These are phyloP conservation scores for Santalum album DNA, from an alignment of 164 flowering plant species.

Conservation along the genomic window DNA sequence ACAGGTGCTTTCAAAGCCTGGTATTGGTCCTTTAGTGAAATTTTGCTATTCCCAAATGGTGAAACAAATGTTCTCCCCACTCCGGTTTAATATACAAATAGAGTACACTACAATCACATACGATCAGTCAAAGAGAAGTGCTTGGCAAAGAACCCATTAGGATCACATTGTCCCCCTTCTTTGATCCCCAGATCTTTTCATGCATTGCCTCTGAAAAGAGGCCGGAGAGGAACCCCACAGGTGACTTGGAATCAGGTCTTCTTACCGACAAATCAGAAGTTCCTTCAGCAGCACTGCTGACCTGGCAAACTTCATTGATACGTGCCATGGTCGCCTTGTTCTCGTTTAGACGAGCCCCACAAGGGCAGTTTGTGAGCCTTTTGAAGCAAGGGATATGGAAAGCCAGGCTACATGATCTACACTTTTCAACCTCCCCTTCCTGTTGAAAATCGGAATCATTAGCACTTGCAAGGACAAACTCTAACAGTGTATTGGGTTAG, in stretches of 20 bases:
- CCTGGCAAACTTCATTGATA: conserved; percentile 2
- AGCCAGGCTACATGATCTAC: conserved; percentile 50
- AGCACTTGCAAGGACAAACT: neutral
- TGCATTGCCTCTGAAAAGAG: conserved; percentile 40
- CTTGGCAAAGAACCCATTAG: conserved; percentile 82
- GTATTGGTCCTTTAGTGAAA: no score
- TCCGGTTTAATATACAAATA: neutral
- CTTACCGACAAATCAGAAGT: conserved; percentile 17
- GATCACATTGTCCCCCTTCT: conserved; percentile 40
- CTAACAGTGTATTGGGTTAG: neutral
- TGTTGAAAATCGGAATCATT: conserved; percentile 14
- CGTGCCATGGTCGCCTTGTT: neutral
- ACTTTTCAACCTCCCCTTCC: conserved; percentile 64
- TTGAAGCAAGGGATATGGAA: conserved; percentile 65
- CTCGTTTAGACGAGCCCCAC: conserved; percentile 34
- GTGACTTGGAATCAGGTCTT: conserved; percentile 21
- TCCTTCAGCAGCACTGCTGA: conserved; percentile 11
- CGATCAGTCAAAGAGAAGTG: conserved; percentile 35
- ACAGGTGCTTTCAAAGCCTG: no score
- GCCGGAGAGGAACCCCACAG: conserved; percentile 42
- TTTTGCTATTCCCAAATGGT: no score
- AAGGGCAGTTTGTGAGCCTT: conserved; percentile 50
- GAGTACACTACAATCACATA: conserved; percentile 14
- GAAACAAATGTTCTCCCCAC: no score
- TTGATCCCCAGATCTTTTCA: conserved; percentile 19